Percentiles rank a stretch among this genome's conserved stretches.
Evolutionary conservation across 805 yeast genomes (phyloP).

Genomic region (Sporopachydermia quercuum): DNA sequence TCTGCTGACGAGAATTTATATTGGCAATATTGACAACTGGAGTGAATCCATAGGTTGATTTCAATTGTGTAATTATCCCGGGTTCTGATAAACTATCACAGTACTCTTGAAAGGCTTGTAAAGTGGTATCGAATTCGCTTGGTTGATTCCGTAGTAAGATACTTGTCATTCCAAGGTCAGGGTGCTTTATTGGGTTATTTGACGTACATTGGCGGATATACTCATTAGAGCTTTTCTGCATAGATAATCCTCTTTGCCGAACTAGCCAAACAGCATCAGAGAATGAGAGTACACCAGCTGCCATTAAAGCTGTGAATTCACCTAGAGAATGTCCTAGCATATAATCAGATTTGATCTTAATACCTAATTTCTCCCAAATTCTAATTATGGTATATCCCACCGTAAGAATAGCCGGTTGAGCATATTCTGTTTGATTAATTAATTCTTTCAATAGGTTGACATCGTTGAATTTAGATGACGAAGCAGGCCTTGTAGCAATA

Average conservation of each 20-base stretch:
- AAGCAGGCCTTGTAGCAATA: too few species aligned
- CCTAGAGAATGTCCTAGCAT: constrained; percentile 37
- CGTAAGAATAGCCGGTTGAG: constrained; percentile 39
- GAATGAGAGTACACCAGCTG: constrained; percentile 22
- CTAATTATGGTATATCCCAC: constrained; percentile 21
- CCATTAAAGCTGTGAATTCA: constrained; percentile 29
- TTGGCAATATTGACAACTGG: constrained; percentile 26
- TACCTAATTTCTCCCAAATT: constrained; percentile 13
- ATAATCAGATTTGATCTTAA: constrained; percentile 8
- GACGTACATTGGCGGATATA: constrained; percentile 23
- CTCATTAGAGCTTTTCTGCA: constrained; percentile 27
- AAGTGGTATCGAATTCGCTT: not conserved
- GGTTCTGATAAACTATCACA: constrained; percentile 5
- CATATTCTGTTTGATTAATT: constrained; percentile 25
- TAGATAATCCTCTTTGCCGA: constrained; percentile 27
- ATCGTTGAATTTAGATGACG: too few species aligned
- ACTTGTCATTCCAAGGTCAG: constrained; percentile 15
- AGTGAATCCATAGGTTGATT: constrained; percentile 7
- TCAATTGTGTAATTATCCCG: constrained; percentile 1
- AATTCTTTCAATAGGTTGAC: constrained; percentile 7
- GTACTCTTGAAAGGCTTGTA: constrained; percentile 7
- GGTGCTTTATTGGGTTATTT: constrained; percentile 14
- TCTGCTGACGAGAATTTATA: constrained; percentile 27
- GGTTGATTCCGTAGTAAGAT: not conserved
- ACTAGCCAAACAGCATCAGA: constrained; percentile 27